Base-by-base conservation (phyloP, 2,329 filamentous ascomycete genomes). In the Cladobotryum protrusum region DNA sequence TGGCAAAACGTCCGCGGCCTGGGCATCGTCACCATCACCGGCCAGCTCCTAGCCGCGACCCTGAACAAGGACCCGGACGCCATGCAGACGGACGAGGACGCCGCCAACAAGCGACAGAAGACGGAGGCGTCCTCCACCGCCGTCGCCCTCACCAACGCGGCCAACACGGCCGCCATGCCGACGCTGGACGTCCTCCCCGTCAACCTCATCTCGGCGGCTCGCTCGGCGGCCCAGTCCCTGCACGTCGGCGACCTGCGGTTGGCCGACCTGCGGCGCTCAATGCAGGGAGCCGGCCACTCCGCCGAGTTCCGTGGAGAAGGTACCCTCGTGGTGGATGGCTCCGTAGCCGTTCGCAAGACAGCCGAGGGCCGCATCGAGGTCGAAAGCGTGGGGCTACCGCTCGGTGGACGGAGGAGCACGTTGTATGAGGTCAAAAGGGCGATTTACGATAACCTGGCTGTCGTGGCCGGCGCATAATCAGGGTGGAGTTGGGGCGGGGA, bases 281-380 rank as follows among this genome's bases (percentile, higher is more conserved):
- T 99, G 82, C 85, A 89, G 60, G 76, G 79, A 13, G 79, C 85
- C 3, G 90, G 91, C 1, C 90, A 96, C 70, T 84, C 82, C 13
- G 92, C 92, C 1, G 93, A 96, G 67, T 96, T 97, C 67, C 79
- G 89, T 45, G 93, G 93, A 45, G 92, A 97, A 68, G 93, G 93
- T 54, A 95, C 87, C 8, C 73, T 99, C 50, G 78, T 99, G 9
- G 85, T 99, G 49, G 92, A 97, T 63, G 87, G 89, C 2, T 81
- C 81, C 9, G 91, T 97, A 6, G 87, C 90, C 4, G 90, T 99
- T 42, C 78, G 89, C 53, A 97, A 99, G 74, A 88, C 86, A 43
- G 85, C 83, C 1, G 86, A 86, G n/a, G 91, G 91, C 1, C 83
- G 81, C 58, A 89, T 96, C 61, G 92, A 95, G 69, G 82, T 96